These are phyloP conservation scores for Yamadazyma atmosphaerica DNA, from an alignment of 1,139 yeast genomes.

Conservation along the genomic window DNA sequence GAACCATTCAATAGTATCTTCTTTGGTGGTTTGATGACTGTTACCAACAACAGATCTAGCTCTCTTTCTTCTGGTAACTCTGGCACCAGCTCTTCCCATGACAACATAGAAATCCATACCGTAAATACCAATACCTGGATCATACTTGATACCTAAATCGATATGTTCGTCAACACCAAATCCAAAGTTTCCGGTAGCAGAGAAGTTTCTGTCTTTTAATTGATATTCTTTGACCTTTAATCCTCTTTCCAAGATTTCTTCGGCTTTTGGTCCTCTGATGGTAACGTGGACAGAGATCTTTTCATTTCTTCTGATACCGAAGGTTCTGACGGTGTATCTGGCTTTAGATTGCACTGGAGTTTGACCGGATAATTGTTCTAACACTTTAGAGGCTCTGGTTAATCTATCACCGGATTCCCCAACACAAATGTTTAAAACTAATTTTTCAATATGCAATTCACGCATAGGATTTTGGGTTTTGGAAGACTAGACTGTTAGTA, in stretches of 20 bases:
- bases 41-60: constrained; percentile 86
- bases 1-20: constrained; percentile 98
- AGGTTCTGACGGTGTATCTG: constrained; percentile 99
- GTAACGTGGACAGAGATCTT: constrained; percentile 99
- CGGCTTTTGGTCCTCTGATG: constrained; percentile 99
- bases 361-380: constrained; percentile 99
- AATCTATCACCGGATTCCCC: constrained; percentile 99
- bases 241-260: constrained; percentile 99
- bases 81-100: constrained; percentile 99
- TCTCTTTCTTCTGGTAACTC: constrained; percentile 99
- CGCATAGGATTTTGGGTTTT: constrained; percentile 76
- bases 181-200: constrained; percentile 99
- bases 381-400: constrained; percentile 99
- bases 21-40: constrained; percentile 88
- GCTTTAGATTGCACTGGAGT: constrained; percentile 99
- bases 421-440: constrained; percentile 99
- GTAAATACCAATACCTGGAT: constrained; percentile 99
- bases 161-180: constrained; percentile 99
- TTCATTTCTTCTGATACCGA: constrained; percentile 99
- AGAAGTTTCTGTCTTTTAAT: constrained; percentile 90
- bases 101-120: constrained; percentile 99
- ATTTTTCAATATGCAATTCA: constrained; percentile 98
- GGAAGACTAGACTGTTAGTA: constrained; percentile 25
- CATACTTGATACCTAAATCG: constrained; percentile 99
- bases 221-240: constrained; percentile 99